Percentiles rank a stretch among this genome's conserved stretches.
Conservation (phyloP, 2,329 filamentous ascomycete genomes). For the Calonectria montana region DNA sequence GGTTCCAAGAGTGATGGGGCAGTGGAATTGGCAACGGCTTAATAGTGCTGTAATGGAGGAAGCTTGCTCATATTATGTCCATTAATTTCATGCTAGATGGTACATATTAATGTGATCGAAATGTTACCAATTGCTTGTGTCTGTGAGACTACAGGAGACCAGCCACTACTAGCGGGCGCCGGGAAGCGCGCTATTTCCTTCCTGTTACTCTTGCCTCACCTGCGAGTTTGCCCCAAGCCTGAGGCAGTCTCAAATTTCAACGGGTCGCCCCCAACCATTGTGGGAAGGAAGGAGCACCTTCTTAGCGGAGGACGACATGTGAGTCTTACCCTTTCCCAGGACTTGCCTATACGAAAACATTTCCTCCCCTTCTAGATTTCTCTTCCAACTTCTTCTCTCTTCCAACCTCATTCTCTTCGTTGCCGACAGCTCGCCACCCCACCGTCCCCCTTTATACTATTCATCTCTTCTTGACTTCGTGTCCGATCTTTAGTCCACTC, state of each 20-base stretch:
- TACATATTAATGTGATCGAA: neutral
- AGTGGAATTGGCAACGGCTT: neutral
- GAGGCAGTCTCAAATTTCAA: conserved; percentile 19
- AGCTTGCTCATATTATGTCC: neutral
- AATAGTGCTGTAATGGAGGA: neutral
- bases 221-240: conserved; percentile 2
- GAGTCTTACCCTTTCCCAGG: conserved; percentile 16
- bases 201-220: conserved; percentile 16
- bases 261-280: conserved; percentile 33
- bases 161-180: neutral
- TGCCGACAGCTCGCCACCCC: conserved; percentile 26
- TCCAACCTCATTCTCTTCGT: conserved; percentile 30
- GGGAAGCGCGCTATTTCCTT: conserved; percentile 25
- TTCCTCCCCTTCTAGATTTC: conserved; percentile 28
- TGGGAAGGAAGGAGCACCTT: conserved; percentile 35
- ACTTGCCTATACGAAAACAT: neutral
- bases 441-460: conserved; percentile 28
- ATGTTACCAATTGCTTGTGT: neutral
- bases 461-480: conserved; percentile 28
- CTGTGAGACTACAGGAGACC: neutral
- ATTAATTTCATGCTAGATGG: neutral
- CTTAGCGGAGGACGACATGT: conserved; percentile 10
- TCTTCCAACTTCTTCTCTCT: conserved; percentile 20
- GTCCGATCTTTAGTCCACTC: conserved; percentile 20
- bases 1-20: too few species aligned